Evolutionary conservation across 1,139 yeast species (phyloP).

Genomic region (Kodamaea plutei): DNA sequence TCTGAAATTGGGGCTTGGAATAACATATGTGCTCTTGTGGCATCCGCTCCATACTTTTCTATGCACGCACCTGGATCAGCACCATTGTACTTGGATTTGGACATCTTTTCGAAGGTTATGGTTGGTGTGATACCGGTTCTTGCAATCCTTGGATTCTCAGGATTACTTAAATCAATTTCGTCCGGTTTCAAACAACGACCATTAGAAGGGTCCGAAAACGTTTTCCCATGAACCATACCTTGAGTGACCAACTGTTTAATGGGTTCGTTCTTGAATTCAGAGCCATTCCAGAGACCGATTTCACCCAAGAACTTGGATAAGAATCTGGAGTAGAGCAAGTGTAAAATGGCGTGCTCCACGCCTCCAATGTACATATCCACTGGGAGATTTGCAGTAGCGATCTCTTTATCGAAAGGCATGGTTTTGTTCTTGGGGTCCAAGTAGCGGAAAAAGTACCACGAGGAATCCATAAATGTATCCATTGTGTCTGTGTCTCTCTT

Average conservation of each 20-base stretch:
- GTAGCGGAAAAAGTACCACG: constrained; percentile 92
- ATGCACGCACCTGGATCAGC: constrained; percentile 85
- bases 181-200: constrained; percentile 76
- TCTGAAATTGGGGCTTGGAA: constrained; percentile 90
- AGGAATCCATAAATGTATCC: constrained; percentile 97
- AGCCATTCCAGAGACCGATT: constrained; percentile 50
- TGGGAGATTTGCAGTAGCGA: constrained; percentile 63
- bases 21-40: constrained; percentile 88
- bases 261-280: constrained; percentile 63
- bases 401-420: constrained; percentile 48
- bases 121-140: constrained; percentile 49
- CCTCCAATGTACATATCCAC: constrained; percentile 93
- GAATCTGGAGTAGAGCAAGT: constrained; percentile 79
- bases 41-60: constrained; percentile 83
- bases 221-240: constrained; percentile 97
- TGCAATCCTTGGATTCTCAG: constrained; percentile 42
- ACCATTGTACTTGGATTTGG: constrained; percentile 91
- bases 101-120: constrained; percentile 83
- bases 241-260: constrained; percentile 78
- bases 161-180: constrained; percentile 49
- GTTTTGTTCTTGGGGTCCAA: constrained; percentile 63
- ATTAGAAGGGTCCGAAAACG: constrained; percentile 65
- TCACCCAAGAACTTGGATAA: constrained; percentile 71
- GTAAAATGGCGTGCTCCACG: constrained; percentile 93
- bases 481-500: constrained; percentile 93